Base-by-base conservation (phyloP, 768 basidiomycete species). In the Hysterangium stoloniferum region DNA sequence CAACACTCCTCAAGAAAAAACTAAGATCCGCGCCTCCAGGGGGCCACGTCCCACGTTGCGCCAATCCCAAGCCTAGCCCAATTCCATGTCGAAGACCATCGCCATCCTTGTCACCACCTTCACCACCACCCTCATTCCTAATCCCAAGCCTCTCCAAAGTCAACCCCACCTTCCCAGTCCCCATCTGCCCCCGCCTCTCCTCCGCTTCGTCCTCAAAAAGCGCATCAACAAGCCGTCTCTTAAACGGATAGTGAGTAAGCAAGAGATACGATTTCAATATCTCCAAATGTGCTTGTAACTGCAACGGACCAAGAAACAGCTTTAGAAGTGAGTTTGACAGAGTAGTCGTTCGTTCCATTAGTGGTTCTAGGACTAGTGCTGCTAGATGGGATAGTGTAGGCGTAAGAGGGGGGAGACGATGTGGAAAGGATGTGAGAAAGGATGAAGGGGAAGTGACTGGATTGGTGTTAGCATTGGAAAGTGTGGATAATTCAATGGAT, bases 11-110 rank as follows among this genome's bases (percentile, higher is more conserved):
- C 36, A 95, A 68, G 56, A 83, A 80, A 66, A 85, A 92, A 58
- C 87, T 86, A 43, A 95, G 68, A 59, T 93, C 90, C 2, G 84
- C 75, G 4, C 87, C 88, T 15, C 85, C 83, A 11, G 92, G 92
- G 0, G 92, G 92, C 92, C 92, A 95, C 4, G 73, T 77, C 44
- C 80, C 79, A 31, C 83, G 71, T 38, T 85, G 80, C 32, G 84
- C 76, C n/a, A 95, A 65, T 2, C 78, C 76, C 0, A 80, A 71
- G 7, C 86, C 82, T 5, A 95, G 65, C 1, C 91, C 92, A 5
- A 93, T 62, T 8, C 66, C 67, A 64, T 46, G 58, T 58, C 6
- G 54, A 74, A 1, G 79, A 77, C 79, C 82, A 79, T 12, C 67
- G 68, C 27, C 22, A 32, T 49, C 48, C 36, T n/a, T n/a, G n/a